Evolutionary conservation across 108 stramenopile species (phyloP), one percentile per base, ranked within the genome.

Genomic region (Cyclotella cryptica): DNA sequence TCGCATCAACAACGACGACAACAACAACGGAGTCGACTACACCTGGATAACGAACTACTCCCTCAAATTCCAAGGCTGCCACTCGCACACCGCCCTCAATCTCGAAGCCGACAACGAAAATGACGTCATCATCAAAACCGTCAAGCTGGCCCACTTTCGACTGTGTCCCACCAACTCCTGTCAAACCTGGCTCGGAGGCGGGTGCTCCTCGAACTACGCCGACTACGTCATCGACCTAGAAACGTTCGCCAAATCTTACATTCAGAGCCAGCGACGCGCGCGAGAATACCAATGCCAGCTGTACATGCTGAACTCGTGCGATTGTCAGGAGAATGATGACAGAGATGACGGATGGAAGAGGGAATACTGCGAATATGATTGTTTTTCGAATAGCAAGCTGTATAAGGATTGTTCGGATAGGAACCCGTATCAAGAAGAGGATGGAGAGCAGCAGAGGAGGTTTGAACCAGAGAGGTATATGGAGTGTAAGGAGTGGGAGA

Each of bases 31-130:
- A 44, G 27, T 29, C 2, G 57, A 58, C 80, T 76, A 60, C 68
- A 76, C 45, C 27, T 81, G 78, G 78, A 66, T 81, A 18, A 75
- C 69, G 14, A 28, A 60, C 58, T 81, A 81, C 67, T 76, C 75
- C 22, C 74, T 81, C 57, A 81, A 81, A 77, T 81, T 81, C 69
- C 80, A 81, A 61, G 75, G 75, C 55, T 81, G 80, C 24, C 78
- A 44, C 15, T 27, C 64, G 1, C 30, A 60, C 73, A 53, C 66
- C 43, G 28, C 64, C 29, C 46, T 64, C 52, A 80, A 80, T 57
- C 42, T 24, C 35, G 45, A 70, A 22, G 75, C 75, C 49, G 80
- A 80, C 14, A 47, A n/a, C 40, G 40, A 76, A 17, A 74, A 76
- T 22, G 65, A 79, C 13, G 78, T 58, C 14, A 39, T 42, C 15